A percentile compares a stretch with the other conserved stretches of the same genome.
Evolutionary conservation across 176 grass and related monocot genomes (phyloP).

Genomic region (Triticum aestivum): IWGSC_CS_RefSeq_v2.1 NC_057806.1:690519669-690520168

Average conservation of each 20-base stretch:
- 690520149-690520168: not conserved
- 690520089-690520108: not conserved
- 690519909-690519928: not conserved
- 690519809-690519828: constrained; percentile 69
- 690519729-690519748: constrained; percentile 85
- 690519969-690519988: not conserved
- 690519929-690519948: not conserved
- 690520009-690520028: not conserved
- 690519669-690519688: constrained; percentile 69
- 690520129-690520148: not conserved
- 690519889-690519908: constrained; percentile 37
- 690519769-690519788: constrained; percentile 80
- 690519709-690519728: constrained; percentile 61
- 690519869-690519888: constrained; percentile 32
- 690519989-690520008: constrained; percentile 33
- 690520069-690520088: not conserved
- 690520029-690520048: not conserved
- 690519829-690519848: constrained; percentile 60
- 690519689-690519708: constrained; percentile 92
- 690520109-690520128: not conserved
- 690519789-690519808: constrained; percentile 60
- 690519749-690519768: constrained; percentile 82
- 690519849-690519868: constrained; percentile 49
- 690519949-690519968: not conserved
- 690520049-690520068: not conserved